Conservation (phyloP, 306 rosid species). For the Geum urbanum region DNA sequence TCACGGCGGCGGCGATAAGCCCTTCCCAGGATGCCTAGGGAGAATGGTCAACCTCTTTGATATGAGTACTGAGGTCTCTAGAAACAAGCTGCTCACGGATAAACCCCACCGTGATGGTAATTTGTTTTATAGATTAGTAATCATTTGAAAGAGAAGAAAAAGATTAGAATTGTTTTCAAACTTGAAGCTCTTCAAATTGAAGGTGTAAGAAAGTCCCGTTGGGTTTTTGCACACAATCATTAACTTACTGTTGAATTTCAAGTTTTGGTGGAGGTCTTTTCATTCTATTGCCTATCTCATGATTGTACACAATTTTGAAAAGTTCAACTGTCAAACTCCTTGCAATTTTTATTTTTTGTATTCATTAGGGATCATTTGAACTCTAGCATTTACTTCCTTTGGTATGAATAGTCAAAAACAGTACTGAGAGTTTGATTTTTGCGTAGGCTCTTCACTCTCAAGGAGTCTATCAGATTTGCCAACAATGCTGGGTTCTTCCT, state of each 20-base stretch:
- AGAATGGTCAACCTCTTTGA: slow-evolving; percentile 94
- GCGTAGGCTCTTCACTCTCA: slow-evolving; percentile 53
- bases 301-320: neutral
- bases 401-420: slow-evolving; percentile 10
- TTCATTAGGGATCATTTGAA: neutral
- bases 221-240: neutral
- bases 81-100: slow-evolving; percentile 74
- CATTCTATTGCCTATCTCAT: neutral
- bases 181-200: neutral
- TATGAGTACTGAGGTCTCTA: slow-evolving; percentile 54
- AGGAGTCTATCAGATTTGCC: slow-evolving; percentile 60
- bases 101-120: slow-evolving; percentile 76
- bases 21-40: slow-evolving; percentile 90
- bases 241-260: neutral
- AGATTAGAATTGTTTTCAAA: neutral
- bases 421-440: slow-evolving; percentile 12
- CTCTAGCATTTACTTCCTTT: neutral
- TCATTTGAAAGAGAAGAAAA: neutral
- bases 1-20: slow-evolving; percentile 53
- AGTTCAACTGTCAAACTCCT: neutral
- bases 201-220: neutral
- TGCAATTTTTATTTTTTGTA: neutral
- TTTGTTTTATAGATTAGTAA: neutral
- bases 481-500: slow-evolving; percentile 41
- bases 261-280: neutral